Evolutionary conservation across 2,329 filamentous ascomycete genomes (phyloP), one percentile per base, ranked within the genome.

Genomic region (Aspergillus pseudoglaucus): DNA sequence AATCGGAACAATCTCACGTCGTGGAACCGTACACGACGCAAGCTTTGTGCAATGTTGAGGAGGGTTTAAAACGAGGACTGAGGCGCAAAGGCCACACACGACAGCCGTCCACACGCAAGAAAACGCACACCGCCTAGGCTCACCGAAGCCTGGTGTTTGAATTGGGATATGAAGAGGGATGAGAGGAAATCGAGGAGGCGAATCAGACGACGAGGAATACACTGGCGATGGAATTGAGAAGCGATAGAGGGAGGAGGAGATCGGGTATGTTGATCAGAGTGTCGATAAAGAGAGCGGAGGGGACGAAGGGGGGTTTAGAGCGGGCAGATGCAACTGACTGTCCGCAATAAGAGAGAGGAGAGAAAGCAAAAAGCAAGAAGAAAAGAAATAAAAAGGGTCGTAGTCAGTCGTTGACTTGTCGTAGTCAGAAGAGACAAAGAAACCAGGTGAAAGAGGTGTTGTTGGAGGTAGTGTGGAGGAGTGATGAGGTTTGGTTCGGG

Each of bases 11-110:
- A 60, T 59, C 63, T 65, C 57, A 56, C 55, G 61, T 62, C 59
- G 64, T 64, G 56, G 59, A 59, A 63, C 57, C 59, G 59, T 51
- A 54, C 61, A 65, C 61, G 63, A 63, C 61, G 60, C 57, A 60
- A 61, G 63, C 62, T 59, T 30, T 56, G 61, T 59, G 25, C 40
- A 25, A 47, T 49, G 47, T 48, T 42, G 46, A 47, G 46, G 48
- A 40, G 48, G 45, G 41, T 49, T 48, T 45, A 48, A 46, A 50
- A 48, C 45, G 49, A 33, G 45, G 41, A 33, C 47, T 47, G 46
- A 48, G 44, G 45, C 44, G 48, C 47, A 30, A 49, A 50, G 17
- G 49, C 49, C 45, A 33, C 37, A 20, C 37, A 20, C 22, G 25
- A 30, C 10, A 30, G 25, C 25, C 25, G 25, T 10, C 25, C 17